A percentile compares a stretch with the other conserved stretches of the same genome.
These are phyloP conservation scores for Globisporangium spiculum DNA, from an alignment of 352 stramenopile species.

Conservation along the genomic window DNA sequence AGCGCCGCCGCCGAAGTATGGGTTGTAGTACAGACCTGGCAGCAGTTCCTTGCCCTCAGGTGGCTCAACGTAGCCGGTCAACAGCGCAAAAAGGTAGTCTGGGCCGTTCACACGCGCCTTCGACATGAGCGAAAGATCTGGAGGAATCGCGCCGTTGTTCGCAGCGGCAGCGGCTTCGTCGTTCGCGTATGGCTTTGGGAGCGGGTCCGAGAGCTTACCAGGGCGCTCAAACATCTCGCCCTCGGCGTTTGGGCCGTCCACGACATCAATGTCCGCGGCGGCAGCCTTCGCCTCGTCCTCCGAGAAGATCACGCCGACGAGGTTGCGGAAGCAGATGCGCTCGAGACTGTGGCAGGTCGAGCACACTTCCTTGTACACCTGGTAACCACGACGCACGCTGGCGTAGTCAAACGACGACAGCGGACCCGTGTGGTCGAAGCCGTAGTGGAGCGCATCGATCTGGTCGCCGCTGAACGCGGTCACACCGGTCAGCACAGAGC, in stretches of 20 bases:
- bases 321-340: constrained; percentile 97
- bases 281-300: constrained; percentile 91
- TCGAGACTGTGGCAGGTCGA: constrained; percentile 97
- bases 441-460: constrained; percentile 86
- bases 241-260: constrained; percentile 97
- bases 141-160: constrained; percentile 97
- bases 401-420: constrained; percentile 90
- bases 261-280: constrained; percentile 94
- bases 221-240: constrained; percentile 99
- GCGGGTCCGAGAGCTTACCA: constrained; percentile 94
- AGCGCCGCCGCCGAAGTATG: constrained; percentile 96
- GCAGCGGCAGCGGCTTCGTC: constrained; percentile 95
- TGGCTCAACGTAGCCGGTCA: constrained; percentile 97
- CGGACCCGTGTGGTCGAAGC: constrained; percentile 85
- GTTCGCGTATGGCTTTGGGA: constrained; percentile 97
- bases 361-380: constrained; percentile 99
- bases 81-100: constrained; percentile 97
- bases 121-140: constrained; percentile 97
- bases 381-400: constrained; percentile 96
- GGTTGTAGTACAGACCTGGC: constrained; percentile 96
- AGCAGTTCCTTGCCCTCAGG: constrained; percentile 89
- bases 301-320: constrained; percentile 96
- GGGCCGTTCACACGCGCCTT: constrained; percentile 95
- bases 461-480: constrained; percentile 83
- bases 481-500: constrained; percentile 76